phyloP scores from a whole-genome alignment of 1,139 yeast genomes.

The Geotrichum citri-aurantii region DNA sequence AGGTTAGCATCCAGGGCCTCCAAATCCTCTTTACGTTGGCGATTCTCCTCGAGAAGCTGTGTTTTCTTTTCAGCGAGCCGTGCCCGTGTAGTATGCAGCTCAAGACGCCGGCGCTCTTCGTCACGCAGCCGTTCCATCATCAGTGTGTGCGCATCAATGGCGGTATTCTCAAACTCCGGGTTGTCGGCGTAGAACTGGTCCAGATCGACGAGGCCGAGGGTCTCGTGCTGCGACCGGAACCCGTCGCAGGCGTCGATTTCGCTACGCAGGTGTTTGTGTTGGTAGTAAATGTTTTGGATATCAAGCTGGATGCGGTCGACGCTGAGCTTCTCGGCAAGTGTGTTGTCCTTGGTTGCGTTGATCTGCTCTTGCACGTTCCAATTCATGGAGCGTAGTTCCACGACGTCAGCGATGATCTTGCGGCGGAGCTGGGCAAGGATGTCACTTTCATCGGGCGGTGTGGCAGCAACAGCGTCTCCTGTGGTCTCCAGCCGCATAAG shows the following conservation, averaged over 20 bases:
- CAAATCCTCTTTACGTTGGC: slow-evolving; percentile 28
- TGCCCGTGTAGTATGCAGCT: slow-evolving; percentile 27
- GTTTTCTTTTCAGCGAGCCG: slow-evolving; percentile 25
- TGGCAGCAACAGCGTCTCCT: background rate
- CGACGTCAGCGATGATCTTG: slow-evolving; percentile 24
- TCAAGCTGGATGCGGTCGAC: slow-evolving; percentile 31
- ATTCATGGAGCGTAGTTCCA: slow-evolving; percentile 27
- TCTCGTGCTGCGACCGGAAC: slow-evolving; percentile 28
- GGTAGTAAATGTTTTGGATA: slow-evolving; percentile 34
- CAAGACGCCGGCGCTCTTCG: slow-evolving; percentile 31
- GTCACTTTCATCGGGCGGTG: background rate
- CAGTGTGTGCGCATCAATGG: slow-evolving; percentile 25
- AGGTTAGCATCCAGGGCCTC: slow-evolving; percentile 27
- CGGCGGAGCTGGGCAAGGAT: slow-evolving; percentile 18
- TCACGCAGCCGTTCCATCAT: slow-evolving; percentile 33
- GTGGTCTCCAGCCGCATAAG: background rate
- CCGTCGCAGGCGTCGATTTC: slow-evolving; percentile 31
- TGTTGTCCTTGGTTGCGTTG: slow-evolving; percentile 23
- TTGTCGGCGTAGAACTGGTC: slow-evolving; percentile 30
- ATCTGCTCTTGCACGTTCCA: slow-evolving; percentile 27
- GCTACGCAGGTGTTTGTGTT: slow-evolving; percentile 31
- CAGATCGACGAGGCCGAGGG: slow-evolving; percentile 31
- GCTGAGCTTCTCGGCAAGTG: slow-evolving; percentile 26
- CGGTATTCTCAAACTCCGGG: slow-evolving; percentile 23
- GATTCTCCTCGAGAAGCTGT: slow-evolving; percentile 25